Evolutionary conservation across 805 yeast genomes (phyloP), one percentile per base, ranked within the genome.

Genomic region (Candida ficus): DNA sequence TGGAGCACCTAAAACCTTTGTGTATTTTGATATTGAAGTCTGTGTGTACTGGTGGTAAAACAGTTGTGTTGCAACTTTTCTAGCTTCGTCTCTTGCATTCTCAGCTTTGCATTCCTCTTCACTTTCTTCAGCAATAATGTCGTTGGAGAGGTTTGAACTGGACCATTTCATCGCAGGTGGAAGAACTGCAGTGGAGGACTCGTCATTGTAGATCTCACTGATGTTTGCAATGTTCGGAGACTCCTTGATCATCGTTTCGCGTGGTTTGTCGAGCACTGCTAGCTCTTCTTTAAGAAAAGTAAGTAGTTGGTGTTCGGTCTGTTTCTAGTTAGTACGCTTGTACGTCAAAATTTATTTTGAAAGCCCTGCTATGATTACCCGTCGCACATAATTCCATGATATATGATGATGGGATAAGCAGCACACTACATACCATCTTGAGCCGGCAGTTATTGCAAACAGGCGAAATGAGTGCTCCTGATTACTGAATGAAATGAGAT

Each of bases 21-120:
- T 70, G 41, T 70, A 71, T 34, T 63, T 61, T 10, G 70, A 71
- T 62, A 74, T 69, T 5, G 54, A 46, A 0, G 57, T 43, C 10
- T 53, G 54, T 5, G 41, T 42, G 42, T 56, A 67, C 1, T 54
- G 50, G 6, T 65, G 62, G 4, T 59, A 47, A 36, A 48, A 61
- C 7, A 72, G 52, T 20, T 61, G 50, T 33, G 40, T 35, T 1
- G 75, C 73, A 7, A 56, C 54, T 8, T 17, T 20, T 8, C 28
- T 38, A 5, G 39, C 38, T 10, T 36, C 34, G 17, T 22, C 9
- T 1, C 12, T n/a, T 11, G n/a, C 25, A 13, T 38, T 23, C 8
- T 29, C 19, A 9, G 16, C 17, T 5, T 32, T 7, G 4, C 18
- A 10, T 5, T 18, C 10, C 20, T 28, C 25, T 14, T 16, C 30